Evolutionary conservation across 768 basidiomycete species (phyloP), one percentile per base, ranked within the genome.

Genomic region (Xanthoconium purpureum): DNA sequence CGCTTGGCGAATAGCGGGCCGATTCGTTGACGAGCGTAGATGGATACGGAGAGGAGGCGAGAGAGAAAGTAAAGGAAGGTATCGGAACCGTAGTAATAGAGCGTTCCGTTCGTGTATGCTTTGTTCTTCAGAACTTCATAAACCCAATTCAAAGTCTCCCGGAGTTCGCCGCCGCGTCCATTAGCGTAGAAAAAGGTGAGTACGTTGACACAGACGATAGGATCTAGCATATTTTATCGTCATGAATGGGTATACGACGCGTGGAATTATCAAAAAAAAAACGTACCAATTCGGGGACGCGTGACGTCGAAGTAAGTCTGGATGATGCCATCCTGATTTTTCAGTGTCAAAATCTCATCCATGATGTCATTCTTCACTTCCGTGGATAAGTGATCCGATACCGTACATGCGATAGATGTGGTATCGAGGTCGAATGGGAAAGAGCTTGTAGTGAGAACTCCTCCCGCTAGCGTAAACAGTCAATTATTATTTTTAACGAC

Each of bases 21-120:
- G 0, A 67, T 49, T 15, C 42, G 56, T 18, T 44, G 47, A 12
- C 62, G 64, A 9, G 62, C 65, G 15, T 61, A 50, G 10, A 48
- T 40, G 15, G 64, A 67, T 35, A 54, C 54, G 9, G 59, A 67
- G 5, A 66, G 50, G 2, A 64, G 53, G 7, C 57, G 55, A 7
- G 66, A 66, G 37, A 66, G 62, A 53, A 67, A 67, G 38, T 56
- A 67, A 1, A 66, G 36, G 29, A 67, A 66, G 0, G 57, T 30
- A 37, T 67, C 59, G 0, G 63, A 43, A 3, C 65, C 59, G 11
- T 48, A 47, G 35, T 67, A 66, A 46, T 66, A 65, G 18, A 50
- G 39, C 0, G 65, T 64, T 6, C 64, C 65, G 12, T 61, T 47
- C 15, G 45, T 56, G 36, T 66, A 66, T 5, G 65, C 65, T 17